Base-by-base conservation (phyloP, 129 eudicot genomes). In the Logfia minima region DNA sequence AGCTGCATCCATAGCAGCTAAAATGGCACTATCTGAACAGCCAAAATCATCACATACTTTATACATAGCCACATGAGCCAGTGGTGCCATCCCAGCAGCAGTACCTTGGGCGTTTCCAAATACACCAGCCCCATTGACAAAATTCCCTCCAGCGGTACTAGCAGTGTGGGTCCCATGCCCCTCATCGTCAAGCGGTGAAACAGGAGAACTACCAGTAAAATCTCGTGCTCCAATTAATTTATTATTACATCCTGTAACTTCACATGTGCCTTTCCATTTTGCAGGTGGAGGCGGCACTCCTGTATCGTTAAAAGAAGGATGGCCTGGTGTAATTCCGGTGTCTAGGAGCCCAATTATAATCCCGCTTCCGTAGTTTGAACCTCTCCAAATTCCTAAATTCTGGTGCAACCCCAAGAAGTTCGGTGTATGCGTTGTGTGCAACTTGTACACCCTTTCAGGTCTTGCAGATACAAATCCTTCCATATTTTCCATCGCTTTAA, bases 81-180 rank as follows among this genome's bases (percentile, higher is more conserved):
- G 83, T 13, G 83, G 83, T 13, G 80, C 83, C 83, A 83, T 75
- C 8, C 87, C 87, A 7, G 52, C 83, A 18, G 87, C 87, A 8
- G 80, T 51, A 11, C 87, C 87, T 1, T 79, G 75, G 7, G 87
- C 87, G 16, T 59, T 70, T 63, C 84, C 87, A 70, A 51, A 79
- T 8, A 83, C 83, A 70, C 75, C 75, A n/a, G 84, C 84, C 2
- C 84, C 84, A 13, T 75, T 66, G 0, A 83, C 78, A 23, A 79
- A 75, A 68, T 79, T 79, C 34, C 87, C 87, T 3, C 37, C 87
- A 31, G 84, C 84, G 0, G 87, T 83, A 29, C 78, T 18, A 26
- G 84, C 73, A 9, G 84, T 83, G 83, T 83, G 87, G 74, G 84
- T 83, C 68, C 87, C 84, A 11, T 83, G 84, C 9, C 87, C 84